Conservation (phyloP, 129 eudicot species). For the Silybum marianum region DNA sequence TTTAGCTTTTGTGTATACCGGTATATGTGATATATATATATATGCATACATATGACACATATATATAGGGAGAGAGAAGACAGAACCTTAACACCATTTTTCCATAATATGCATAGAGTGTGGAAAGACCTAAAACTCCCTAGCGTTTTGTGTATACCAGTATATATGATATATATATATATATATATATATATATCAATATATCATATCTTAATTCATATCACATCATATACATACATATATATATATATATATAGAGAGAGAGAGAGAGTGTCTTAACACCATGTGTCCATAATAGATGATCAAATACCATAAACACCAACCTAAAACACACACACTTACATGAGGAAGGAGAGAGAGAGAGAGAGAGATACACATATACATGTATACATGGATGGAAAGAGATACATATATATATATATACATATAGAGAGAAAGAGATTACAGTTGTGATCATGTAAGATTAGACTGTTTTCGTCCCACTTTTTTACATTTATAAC, state of each 20-base stretch:
- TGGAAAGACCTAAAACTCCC: background rate
- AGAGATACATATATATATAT: background rate
- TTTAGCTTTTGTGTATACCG: background rate
- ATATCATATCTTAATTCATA: background rate
- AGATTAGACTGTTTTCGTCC: no score
- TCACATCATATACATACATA: no score
- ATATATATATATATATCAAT: no score
- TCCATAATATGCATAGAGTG: background rate
- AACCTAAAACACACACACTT: background rate
- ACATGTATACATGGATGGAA: background rate
- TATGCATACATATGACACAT: background rate
- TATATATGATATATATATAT: no score
- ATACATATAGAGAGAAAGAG: background rate
- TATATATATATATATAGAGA: background rate
- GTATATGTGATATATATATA: background rate
- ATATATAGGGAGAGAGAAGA: background rate
- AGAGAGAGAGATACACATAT: background rate
- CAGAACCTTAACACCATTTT: background rate
- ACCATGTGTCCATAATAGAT: background rate
- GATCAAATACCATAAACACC: background rate
- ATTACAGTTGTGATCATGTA: no score
- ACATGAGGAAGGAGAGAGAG: constrained; percentile 3
- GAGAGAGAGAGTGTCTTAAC: background rate
- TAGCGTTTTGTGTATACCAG: background rate
- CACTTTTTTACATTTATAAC: no score